Conservation (phyloP, 805 yeast species). For the Nakazawaea peltata region DNA sequence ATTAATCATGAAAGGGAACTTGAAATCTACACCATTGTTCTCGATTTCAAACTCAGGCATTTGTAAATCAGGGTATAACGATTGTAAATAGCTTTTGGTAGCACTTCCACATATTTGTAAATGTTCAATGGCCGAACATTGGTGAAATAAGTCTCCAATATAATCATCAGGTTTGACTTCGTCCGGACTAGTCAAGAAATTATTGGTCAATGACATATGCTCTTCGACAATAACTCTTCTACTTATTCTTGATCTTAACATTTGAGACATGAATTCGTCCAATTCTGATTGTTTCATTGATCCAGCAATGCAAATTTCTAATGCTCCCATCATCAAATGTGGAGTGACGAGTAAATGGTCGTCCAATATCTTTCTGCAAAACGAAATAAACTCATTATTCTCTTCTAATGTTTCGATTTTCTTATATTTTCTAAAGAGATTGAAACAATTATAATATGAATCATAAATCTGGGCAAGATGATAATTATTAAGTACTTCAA, state of each 20-base stretch:
- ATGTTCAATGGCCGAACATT: conserved; percentile 67
- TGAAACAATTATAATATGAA: conserved; percentile 81
- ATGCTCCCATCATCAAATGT: conserved; percentile 86
- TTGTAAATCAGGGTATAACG: conserved; percentile 42
- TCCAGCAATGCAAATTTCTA: conserved; percentile 62
- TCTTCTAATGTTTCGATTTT: conserved; percentile 63
- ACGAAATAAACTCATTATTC: conserved; percentile 63
- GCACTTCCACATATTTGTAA: conserved; percentile 45
- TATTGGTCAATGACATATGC: conserved; percentile 66
- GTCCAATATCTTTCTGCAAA: conserved; percentile 57
- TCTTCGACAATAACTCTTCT: conserved; percentile 89
- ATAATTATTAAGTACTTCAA: conserved; percentile 73
- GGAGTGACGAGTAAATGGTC: conserved; percentile 79
- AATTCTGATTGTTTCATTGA: conserved; percentile 53
- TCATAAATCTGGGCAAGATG: conserved; percentile 86
- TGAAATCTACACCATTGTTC: conserved; percentile 44
- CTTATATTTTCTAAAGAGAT: conserved; percentile 70
- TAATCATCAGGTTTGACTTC: conserved; percentile 43
- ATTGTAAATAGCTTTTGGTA: conserved; percentile 43
- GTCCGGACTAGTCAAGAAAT: conserved; percentile 30
- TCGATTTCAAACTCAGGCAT: conserved; percentile 75
- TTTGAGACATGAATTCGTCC: conserved; percentile 67
- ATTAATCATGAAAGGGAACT: conserved; percentile 76
- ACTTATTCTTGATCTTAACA: conserved; percentile 80
- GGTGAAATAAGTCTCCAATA: conserved; percentile 74